Base-by-base conservation (phyloP, 345 rosid genomes). In the Isatis tinctoria region DNA sequence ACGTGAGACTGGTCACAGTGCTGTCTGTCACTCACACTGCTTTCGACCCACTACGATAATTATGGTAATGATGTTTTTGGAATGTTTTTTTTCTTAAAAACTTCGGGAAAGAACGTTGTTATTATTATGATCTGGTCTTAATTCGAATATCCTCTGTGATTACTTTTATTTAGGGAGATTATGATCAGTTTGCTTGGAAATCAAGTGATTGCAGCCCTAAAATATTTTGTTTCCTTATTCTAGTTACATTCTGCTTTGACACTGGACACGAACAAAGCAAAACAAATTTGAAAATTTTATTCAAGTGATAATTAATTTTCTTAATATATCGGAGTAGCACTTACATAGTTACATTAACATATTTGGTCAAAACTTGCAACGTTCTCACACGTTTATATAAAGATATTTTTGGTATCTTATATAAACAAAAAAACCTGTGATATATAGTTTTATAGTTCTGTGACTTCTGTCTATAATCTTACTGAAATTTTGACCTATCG, bases 1-100 rank as follows among this genome's bases (percentile, higher is more conserved):
- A 76, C 80, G 72, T 76, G 80, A 70, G 75, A 76, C 54, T 64
- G 60, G 60, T 69, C 70, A 51, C 62, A 58, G 13, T 74, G 24
- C n/a, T n/a, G n/a, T n/a, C 57, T 58, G 67, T 67, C 54, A 49
- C 60, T 69, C 43, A 26, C 43, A 17, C 48, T 54, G 26, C 57
- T 64, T 76, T 64, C 33, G 80, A 64, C 72, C 76, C 80, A 76
- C 72, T 57, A 45, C 35, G 3, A 63, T 70, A 8, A 54, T 63
- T 63, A 76, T 33, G 36, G 56, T 60, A 51, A 52, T 75, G 32
- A 68, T 75, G 49, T 24, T 1, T 14, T 56, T 30, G 37, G 66
- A 70, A 76, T 64, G 70, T 53, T 60, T 75, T 40, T 53, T 60
- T 75, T n/a, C n/a, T 30, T 0, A 24, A 27, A 16, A 1, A 7